These are phyloP conservation scores for Gynostemma pentaphyllum DNA, from an alignment of 306 rosid genomes.

Conservation along the genomic window DNA sequence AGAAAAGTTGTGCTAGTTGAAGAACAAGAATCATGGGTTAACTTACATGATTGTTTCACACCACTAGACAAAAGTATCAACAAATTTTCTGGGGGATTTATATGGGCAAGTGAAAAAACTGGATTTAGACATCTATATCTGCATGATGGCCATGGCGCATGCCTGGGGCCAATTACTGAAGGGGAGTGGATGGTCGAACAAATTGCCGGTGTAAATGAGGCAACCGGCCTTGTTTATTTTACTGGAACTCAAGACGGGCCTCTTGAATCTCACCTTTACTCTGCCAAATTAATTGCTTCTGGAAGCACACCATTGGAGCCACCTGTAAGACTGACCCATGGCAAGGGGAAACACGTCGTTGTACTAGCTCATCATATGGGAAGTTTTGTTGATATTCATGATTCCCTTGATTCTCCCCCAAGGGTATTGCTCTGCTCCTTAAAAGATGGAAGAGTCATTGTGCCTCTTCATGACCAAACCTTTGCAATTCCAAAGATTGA, in stretches of 20 bases:
- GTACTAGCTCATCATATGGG: conserved; percentile 82
- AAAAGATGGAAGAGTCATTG: conserved; percentile 63
- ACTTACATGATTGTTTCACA: conserved; percentile 78
- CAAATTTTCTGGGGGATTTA: conserved; percentile 67
- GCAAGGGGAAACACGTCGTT: conserved; percentile 75
- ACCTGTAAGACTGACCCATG: conserved; percentile 61
- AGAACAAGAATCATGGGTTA: conserved; percentile 67
- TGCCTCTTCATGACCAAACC: conserved; percentile 57
- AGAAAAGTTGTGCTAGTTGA: conserved; percentile 53
- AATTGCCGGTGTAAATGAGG: conserved; percentile 84
- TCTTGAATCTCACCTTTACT: conserved; percentile 67
- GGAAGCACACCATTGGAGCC: conserved; percentile 43
- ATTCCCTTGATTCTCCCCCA: conserved; percentile 71
- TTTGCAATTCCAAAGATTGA: conserved; percentile 41
- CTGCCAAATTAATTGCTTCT: conserved; percentile 45
- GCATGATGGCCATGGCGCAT: conserved; percentile 60
- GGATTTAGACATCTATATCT: conserved; percentile 90
- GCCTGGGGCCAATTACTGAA: conserved; percentile 77
- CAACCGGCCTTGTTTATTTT: conserved; percentile 66
- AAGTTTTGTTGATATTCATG: conserved; percentile 63
- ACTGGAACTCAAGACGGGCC: conserved; percentile 89
- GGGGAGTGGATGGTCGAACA: conserved; percentile 99
- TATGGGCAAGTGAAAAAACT: conserved; percentile 95
- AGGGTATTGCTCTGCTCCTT: conserved; percentile 70
- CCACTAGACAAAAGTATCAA: conserved; percentile 64